Evolutionary conservation across 352 stramenopile genomes (phyloP).

Genomic region (Globisporangium lucens): DNA sequence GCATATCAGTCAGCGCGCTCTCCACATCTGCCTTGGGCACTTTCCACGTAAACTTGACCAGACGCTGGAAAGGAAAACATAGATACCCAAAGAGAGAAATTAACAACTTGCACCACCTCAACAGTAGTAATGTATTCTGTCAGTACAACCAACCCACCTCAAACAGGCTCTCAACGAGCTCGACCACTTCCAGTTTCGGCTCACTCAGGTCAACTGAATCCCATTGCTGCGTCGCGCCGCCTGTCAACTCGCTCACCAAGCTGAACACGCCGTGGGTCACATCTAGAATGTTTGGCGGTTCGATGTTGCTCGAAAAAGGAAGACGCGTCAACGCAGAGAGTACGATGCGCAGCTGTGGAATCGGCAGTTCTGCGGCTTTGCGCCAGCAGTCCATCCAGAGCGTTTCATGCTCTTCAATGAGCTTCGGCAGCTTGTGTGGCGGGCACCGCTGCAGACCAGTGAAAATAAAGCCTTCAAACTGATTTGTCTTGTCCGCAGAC

Average conservation of each 20-base stretch:
- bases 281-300: slow-evolving; percentile 31
- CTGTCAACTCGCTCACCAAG: slow-evolving; percentile 34
- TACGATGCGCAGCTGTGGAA: slow-evolving; percentile 34
- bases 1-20: slow-evolving; percentile 51
- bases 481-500: slow-evolving; percentile 5
- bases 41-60: slow-evolving; percentile 78
- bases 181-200: slow-evolving; percentile 11
- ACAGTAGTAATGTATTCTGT: neutral
- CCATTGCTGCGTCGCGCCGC: slow-evolving; percentile 1
- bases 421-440: slow-evolving; percentile 35
- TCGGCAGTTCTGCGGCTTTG: slow-evolving; percentile 27
- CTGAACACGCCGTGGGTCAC: slow-evolving; percentile 38
- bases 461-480: slow-evolving; percentile 40
- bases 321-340: slow-evolving; percentile 46
- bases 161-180: slow-evolving; percentile 19
- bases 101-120: neutral
- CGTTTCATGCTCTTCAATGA: slow-evolving; percentile 29
- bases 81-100: neutral
- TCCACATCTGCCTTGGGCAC: slow-evolving; percentile 53
- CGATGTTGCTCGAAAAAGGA: slow-evolving; percentile 35
- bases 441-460: slow-evolving; percentile 36
- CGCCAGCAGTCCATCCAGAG: slow-evolving; percentile 55
- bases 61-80: slow-evolving; percentile 15
- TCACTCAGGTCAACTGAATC: slow-evolving; percentile 2
- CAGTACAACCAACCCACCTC: slow-evolving; percentile 7